Percentiles rank a stretch among this genome's conserved stretches.
phyloP scores from a whole-genome alignment of 441 rosid species.

The Capsella rubella region DNA sequence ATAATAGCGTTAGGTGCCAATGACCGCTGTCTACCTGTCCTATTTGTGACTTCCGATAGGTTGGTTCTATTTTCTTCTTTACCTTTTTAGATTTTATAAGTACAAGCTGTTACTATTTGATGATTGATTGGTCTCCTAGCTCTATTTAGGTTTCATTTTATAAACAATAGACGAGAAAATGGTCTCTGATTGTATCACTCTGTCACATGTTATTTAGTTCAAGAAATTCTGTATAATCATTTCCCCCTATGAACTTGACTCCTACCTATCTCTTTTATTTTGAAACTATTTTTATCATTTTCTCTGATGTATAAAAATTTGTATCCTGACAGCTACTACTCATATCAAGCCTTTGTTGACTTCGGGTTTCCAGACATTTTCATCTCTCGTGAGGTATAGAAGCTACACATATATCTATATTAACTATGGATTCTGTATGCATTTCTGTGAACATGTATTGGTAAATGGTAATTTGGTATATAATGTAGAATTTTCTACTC shows the following conservation, averaged over 20 bases:
- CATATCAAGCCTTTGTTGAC: constrained; percentile 79
- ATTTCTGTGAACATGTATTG: not conserved
- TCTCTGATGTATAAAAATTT: constrained; percentile 32
- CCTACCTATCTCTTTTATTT: constrained; percentile 4
- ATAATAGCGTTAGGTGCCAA: constrained; percentile 86
- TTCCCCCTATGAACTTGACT: not conserved
- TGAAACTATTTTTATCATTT: not conserved
- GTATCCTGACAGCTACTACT: constrained; percentile 73
- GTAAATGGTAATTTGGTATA: constrained; percentile 10
- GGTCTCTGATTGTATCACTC: constrained; percentile 12
- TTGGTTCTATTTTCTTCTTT: constrained; percentile 42
- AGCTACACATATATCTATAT: constrained; percentile 2
- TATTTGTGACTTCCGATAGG: constrained; percentile 89
- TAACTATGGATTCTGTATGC: constrained; percentile 16
- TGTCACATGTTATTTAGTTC: not conserved
- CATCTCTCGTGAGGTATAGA: constrained; percentile 92
- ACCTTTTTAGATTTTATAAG: constrained; percentile 11
- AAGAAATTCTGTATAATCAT: not conserved
- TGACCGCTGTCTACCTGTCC: constrained; percentile 79
- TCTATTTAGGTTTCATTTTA: not conserved
- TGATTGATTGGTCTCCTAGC: constrained; percentile 15
- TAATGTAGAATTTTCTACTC: not conserved
- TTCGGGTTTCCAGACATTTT: constrained; percentile 88
- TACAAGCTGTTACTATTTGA: not conserved
- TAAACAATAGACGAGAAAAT: not conserved